Base-by-base conservation (phyloP, 768 basidiomycete genomes). In the Xerocomus spinulosus region DNA sequence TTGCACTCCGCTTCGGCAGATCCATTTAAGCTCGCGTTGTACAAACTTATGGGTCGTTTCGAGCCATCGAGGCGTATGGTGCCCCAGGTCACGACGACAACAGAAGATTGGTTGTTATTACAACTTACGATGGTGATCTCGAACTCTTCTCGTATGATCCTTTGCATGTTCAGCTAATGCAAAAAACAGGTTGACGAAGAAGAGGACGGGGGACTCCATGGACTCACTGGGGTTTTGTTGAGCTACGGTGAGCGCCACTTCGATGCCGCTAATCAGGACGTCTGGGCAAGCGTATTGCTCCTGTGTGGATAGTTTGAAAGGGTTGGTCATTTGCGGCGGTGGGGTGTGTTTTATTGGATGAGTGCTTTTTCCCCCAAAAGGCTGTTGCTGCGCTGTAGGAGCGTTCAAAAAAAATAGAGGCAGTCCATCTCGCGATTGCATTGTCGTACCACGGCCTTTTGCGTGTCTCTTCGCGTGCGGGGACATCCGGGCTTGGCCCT, bases 41-140 rank as follows among this genome's bases (percentile, higher is more conserved):
- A 96, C 75, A 97, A 96, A 66, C 73, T 99, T 29, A 87, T 97
- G 75, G 95, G 92, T 36, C 88, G 88, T 58, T 78, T 95, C 43
- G 96, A 99, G 56, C 82, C 92, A 2, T 68, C 79, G 5, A 76
- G 88, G 47, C 78, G 92, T 40, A 86, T 81, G 57, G 83, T 94
- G 3, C 78, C 82, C 5, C 80, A 83, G 33, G 92, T 97, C 5
- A 97, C 93, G 0, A 79, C 79, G 9, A 94, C 93, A 1, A 93
- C 91, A 2, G 96, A 97, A 64, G 96, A 99, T 67, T 99, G 95
- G 95, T 73, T 97, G 30, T 99, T 94, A 95, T 85, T 94, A 73
- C 94, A 99, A 70, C 77, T 98, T 13, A 77, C 85, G 2, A 87
- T 97, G 81, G 88, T 83, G 40, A n/a, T 28, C 45, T 25, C 28